These are phyloP conservation scores for Triticum dicoccoides DNA, from an alignment of 176 grass and related monocot genomes.

Conservation along the genomic window DNA sequence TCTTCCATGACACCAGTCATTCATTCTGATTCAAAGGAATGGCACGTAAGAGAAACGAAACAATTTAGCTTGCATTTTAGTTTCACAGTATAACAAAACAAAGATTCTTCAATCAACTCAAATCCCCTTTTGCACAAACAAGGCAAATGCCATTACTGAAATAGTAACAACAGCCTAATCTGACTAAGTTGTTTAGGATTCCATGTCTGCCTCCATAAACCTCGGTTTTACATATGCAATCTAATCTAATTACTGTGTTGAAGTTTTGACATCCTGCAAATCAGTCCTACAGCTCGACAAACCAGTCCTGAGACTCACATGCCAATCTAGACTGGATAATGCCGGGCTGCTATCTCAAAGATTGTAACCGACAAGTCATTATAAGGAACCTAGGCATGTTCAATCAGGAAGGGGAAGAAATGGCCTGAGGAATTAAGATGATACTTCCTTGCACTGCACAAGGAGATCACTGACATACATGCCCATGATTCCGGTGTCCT, in stretches of 20 bases:
- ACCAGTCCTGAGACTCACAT: neutral
- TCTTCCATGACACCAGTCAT: too few species aligned
- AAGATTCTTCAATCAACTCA: too few species aligned
- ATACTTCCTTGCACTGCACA: neutral
- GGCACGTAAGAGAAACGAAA: too few species aligned
- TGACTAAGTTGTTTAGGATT: neutral
- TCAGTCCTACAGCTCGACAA: neutral
- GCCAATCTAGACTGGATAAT: neutral
- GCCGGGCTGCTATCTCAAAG: neutral
- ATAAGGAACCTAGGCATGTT: neutral
- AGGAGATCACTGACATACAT: neutral
- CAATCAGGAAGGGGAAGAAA: neutral
- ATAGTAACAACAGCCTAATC: too few species aligned
- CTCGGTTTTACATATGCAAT: neutral
- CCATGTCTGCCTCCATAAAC: neutral
- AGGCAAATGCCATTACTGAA: too few species aligned
- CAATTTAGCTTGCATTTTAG: too few species aligned
- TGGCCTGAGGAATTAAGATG: neutral
- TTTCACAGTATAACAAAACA: too few species aligned
- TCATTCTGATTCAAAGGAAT: neutral
- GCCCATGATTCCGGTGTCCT: conserved; percentile 33
- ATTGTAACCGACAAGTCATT: too few species aligned
- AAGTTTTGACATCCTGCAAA: too few species aligned
- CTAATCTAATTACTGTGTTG: too few species aligned
- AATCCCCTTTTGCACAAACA: too few species aligned